phyloP scores from a whole-genome alignment of 352 stramenopile genomes.

The Aphanomyces stellatus region DNA sequence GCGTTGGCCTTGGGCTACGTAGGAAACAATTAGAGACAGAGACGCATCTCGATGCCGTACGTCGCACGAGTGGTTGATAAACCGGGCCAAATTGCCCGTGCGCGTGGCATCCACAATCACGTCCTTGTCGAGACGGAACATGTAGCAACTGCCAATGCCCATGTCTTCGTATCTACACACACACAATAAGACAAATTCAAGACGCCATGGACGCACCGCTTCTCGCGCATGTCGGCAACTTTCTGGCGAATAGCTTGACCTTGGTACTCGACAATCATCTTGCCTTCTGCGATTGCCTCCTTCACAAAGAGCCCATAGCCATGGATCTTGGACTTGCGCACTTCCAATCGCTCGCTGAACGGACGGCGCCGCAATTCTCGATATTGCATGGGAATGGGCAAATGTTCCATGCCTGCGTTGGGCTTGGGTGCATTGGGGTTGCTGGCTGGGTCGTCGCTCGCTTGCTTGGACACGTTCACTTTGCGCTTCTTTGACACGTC shows the following conservation, averaged over 20 bases:
- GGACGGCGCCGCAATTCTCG: slow-evolving; percentile 84
- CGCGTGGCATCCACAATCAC: slow-evolving; percentile 93
- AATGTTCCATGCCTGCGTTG: slow-evolving; percentile 52
- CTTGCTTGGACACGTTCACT: slow-evolving; percentile 43
- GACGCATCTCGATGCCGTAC: background rate
- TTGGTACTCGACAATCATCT: slow-evolving; percentile 97
- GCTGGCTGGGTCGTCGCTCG: slow-evolving; percentile 31
- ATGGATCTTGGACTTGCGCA: slow-evolving; percentile 93
- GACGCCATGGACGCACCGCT: slow-evolving; percentile 28
- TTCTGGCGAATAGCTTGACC: slow-evolving; percentile 87
- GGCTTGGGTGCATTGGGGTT: background rate
- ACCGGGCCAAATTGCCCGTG: slow-evolving; percentile 89
- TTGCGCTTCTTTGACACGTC: slow-evolving; percentile 18
- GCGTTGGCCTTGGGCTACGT: slow-evolving; percentile 87
- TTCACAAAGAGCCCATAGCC: slow-evolving; percentile 96
- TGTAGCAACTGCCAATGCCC: slow-evolving; percentile 94
- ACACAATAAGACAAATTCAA: background rate
- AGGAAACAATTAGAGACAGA: background rate
- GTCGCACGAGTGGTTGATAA: slow-evolving; percentile 96
- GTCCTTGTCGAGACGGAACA: slow-evolving; percentile 94
- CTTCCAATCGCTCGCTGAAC: slow-evolving; percentile 85
- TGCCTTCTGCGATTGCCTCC: slow-evolving; percentile 78
- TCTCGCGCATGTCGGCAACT: slow-evolving; percentile 90
- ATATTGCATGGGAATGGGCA: slow-evolving; percentile 87
- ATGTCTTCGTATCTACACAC: slow-evolving; percentile 79